A percentile compares a stretch with the other conserved stretches of the same genome.
phyloP scores from a whole-genome alignment of 768 basidiomycete genomes.

The Tylopilus plumbeoviolaceoides region DNA sequence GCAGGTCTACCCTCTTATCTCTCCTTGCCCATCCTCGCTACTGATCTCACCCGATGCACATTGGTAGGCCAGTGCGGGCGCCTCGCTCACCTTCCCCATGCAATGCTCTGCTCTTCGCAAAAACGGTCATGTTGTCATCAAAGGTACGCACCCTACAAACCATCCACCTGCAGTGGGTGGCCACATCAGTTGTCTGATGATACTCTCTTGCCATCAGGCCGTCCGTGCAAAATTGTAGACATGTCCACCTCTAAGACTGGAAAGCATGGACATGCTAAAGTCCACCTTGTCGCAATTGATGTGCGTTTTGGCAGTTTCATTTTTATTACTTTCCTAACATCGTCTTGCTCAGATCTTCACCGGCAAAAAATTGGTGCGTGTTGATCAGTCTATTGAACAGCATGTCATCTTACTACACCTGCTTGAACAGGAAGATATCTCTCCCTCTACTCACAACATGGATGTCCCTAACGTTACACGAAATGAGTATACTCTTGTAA shows the following conservation, averaged over 20 bases:
- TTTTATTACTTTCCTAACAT: conserved; percentile 1
- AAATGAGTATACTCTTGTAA: conserved; percentile 86
- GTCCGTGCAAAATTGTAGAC: conserved; percentile 98
- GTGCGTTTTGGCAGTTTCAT: conserved; percentile 46
- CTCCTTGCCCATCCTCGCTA: conserved; percentile 2
- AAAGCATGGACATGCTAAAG: conserved; percentile 99
- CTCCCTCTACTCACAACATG: conserved; percentile 99
- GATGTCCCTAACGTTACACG: conserved; percentile 94
- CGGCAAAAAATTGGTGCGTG: conserved; percentile 84
- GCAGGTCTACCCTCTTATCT: conserved; percentile 44
- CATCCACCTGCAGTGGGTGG: background rate
- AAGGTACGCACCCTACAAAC: conserved; percentile 43
- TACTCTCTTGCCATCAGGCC: conserved; percentile 38
- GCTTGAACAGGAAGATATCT: conserved; percentile 77
- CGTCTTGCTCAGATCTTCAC: conserved; percentile 82
- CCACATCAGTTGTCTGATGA: conserved; percentile 2
- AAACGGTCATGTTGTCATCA: conserved; percentile 94
- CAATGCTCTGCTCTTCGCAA: conserved; percentile 96
- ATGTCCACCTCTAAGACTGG: conserved; percentile 99
- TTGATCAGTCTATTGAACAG: background rate
- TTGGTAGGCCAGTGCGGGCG: conserved; percentile 62
- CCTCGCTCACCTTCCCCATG: conserved; percentile 79
- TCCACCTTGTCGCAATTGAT: conserved; percentile 95
- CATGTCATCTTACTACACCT: conserved; percentile 4
- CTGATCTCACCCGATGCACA: conserved; percentile 18